Conservation (phyloP, 1,284 basidiomycete species). For the Schizophyllum commune region DNA sequence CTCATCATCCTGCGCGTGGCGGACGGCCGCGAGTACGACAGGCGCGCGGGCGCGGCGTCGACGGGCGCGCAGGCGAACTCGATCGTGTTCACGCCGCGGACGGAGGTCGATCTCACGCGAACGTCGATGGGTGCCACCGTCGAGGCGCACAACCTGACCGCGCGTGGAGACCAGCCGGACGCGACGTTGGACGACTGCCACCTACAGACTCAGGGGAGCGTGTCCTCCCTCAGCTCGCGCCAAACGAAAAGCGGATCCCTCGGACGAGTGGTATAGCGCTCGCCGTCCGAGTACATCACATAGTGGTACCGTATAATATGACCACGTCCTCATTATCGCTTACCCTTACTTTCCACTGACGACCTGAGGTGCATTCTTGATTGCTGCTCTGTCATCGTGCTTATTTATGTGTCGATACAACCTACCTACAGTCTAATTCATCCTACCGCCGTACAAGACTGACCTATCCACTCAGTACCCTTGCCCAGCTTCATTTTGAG, state of each 20-base stretch:
- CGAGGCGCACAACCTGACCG: background rate
- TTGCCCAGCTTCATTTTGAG: too few species aligned
- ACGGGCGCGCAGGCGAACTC: background rate
- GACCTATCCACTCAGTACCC: too few species aligned
- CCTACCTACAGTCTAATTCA: too few species aligned
- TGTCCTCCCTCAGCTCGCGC: background rate
- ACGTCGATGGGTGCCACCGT: background rate
- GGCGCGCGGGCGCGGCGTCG: too few species aligned
- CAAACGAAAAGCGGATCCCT: background rate
- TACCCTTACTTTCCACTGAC: too few species aligned
- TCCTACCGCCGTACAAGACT: too few species aligned
- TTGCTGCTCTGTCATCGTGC: too few species aligned
- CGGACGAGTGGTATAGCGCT: background rate
- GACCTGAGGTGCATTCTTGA: too few species aligned
- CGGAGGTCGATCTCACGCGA: background rate
- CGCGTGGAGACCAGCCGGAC: background rate
- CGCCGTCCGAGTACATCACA: background rate
- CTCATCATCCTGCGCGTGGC: constrained; percentile 15
- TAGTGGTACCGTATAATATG: background rate
- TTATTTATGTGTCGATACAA: too few species aligned
- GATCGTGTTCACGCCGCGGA: background rate
- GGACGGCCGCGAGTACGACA: constrained; percentile 7
- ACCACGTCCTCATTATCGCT: too few species aligned
- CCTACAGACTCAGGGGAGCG: background rate
- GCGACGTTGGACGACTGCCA: background rate